Evolutionary conservation across 2,329 filamentous ascomycete species (phyloP).

Genomic region (Fusarium multiceps): DNA sequence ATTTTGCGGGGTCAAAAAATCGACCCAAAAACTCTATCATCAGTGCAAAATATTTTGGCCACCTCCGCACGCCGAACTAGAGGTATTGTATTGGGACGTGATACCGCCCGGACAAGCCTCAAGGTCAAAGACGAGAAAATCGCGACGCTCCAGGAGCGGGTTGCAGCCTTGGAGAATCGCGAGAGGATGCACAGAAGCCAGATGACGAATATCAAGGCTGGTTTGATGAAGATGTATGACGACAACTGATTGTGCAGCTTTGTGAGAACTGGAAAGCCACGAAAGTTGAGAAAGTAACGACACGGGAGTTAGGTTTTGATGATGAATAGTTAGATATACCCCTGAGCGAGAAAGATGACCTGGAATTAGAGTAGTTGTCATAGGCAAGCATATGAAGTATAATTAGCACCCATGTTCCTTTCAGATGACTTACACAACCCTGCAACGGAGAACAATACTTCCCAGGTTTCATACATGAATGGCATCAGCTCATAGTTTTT

Average conservation of each 20-base stretch:
- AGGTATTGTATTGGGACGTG: slow-evolving; percentile 72
- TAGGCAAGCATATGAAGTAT: neutral
- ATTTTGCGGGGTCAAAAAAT: slow-evolving; percentile 60
- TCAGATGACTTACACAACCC: neutral
- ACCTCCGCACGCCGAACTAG: slow-evolving; percentile 67
- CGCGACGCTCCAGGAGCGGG: slow-evolving; percentile 51
- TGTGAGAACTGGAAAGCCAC: neutral
- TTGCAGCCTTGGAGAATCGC: slow-evolving; percentile 55
- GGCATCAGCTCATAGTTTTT: neutral
- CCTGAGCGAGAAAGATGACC: slow-evolving; percentile 8
- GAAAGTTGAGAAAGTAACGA: neutral
- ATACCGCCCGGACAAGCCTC: slow-evolving; percentile 71
- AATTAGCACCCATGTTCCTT: neutral
- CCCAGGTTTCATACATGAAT: neutral
- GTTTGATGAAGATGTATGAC: slow-evolving; percentile 53
- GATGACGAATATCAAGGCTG: slow-evolving; percentile 53
- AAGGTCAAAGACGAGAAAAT: slow-evolving; percentile 68
- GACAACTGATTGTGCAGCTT: slow-evolving; percentile 41
- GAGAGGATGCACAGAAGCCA: slow-evolving; percentile 48
- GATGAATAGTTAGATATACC: slow-evolving; percentile 28
- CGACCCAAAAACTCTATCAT: slow-evolving; percentile 50
- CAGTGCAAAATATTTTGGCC: slow-evolving; percentile 60
- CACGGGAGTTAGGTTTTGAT: neutral
- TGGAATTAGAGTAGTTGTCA: neutral
- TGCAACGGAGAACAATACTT: neutral